Conservation (phyloP, 2,329 filamentous ascomycete genomes). For the Knufia petricola region DNA sequence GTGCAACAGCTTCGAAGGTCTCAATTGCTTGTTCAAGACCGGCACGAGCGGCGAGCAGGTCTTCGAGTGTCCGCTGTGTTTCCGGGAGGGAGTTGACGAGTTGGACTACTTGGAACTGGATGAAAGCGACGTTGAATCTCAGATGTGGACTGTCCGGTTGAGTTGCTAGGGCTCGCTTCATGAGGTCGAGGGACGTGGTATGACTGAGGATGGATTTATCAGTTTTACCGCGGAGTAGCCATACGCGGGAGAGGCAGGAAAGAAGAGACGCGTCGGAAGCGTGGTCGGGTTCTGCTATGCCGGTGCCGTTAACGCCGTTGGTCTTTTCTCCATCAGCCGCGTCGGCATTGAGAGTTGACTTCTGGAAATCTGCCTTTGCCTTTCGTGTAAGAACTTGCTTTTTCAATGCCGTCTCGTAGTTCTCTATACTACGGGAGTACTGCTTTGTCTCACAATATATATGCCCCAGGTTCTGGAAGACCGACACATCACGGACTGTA, state of each 20-base stretch:
- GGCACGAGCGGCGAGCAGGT: slow-evolving; percentile 68
- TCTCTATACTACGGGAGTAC: slow-evolving; percentile 83
- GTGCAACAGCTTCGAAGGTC: slow-evolving; percentile 50
- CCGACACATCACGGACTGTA: slow-evolving; percentile 75
- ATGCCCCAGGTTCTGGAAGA: slow-evolving; percentile 89
- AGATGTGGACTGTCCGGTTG: slow-evolving; percentile 80
- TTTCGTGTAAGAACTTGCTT: slow-evolving; percentile 10
- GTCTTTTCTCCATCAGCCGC: background rate
- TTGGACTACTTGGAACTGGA: slow-evolving; percentile 87
- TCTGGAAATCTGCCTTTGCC: background rate
- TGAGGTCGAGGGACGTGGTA: slow-evolving; percentile 56
- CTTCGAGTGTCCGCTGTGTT: slow-evolving; percentile 63
- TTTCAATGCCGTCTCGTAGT: slow-evolving; percentile 74
- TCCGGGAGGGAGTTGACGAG: slow-evolving; percentile 67
- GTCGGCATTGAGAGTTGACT: slow-evolving; percentile 1
- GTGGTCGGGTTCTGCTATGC: background rate
- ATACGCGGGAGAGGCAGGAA: slow-evolving; percentile 77
- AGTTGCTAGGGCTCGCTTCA: slow-evolving; percentile 59
- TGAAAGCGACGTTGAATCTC: slow-evolving; percentile 96
- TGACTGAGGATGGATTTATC: slow-evolving; percentile 54
- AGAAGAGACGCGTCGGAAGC: slow-evolving; percentile 58
- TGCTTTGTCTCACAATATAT: slow-evolving; percentile 85
- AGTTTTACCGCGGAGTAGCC: slow-evolving; percentile 68
- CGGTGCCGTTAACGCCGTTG: slow-evolving; percentile 6
- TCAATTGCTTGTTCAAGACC: slow-evolving; percentile 83